Evolutionary conservation across 495 filamentous ascomycete genomes (phyloP), one percentile per base, ranked within the genome.

Genomic region (Aspergillus steynii): DNA sequence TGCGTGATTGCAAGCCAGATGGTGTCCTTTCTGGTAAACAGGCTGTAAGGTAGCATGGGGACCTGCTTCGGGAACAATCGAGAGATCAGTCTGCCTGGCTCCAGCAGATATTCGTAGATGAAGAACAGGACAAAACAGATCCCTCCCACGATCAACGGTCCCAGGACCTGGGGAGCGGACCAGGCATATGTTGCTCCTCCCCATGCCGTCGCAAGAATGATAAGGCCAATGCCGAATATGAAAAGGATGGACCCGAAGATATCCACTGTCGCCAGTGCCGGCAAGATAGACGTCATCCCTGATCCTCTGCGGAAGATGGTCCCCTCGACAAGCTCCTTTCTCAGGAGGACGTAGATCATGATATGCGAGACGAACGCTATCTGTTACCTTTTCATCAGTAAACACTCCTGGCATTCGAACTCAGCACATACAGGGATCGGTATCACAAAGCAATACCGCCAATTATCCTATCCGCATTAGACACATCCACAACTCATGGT

Each of bases 371-470:
- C n/a, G 3, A 72, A 56, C 3, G 67, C 67, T n/a, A 75, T 72
- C 53, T 72, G 63, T 29, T 12, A 60, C 58, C 26, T 32, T 55
- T 34, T 46, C 7, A 25, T 28, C 20, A 25, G 29, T 31, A 7
- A n/a, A 9, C 4, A n/a, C 6, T 10, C 4, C n/a, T 31, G 6
- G 27, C 27, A 53, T 5, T n/a, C 15, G 29, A 45, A 4, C 27
- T 28, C 8, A 7, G 70, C 67, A 5, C 70, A 73, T 49, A 87
- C 75, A 7, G 81, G 81, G 4, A 86, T 70, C 27, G 82, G 80
- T 37, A 88, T 79, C 8, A 77, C 81, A 64, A 88, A 88, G 63
- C 82, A 85, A 74, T 83, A 87, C 29, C 85, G 68, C 83, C 85
- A 87, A 34, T 71, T 82, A 1, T 69, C 71, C 53, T 75, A 42